Conservation (phyloP, 306 rosid genomes). For the Cicer arietinum region DNA sequence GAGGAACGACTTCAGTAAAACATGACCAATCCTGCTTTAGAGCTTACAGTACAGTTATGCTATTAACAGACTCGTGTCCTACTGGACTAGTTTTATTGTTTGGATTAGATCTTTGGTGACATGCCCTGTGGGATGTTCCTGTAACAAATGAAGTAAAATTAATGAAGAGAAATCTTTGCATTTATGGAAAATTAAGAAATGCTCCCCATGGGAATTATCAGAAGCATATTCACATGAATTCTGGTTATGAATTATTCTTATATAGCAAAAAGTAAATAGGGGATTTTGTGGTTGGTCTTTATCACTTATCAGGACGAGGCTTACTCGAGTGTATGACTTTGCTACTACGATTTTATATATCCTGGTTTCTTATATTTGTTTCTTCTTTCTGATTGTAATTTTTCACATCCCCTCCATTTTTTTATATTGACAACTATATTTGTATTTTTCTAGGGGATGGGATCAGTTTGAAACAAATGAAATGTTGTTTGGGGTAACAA, state of each 20-base stretch:
- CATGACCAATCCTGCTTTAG: neutral
- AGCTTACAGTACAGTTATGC: neutral
- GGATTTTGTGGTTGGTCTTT: slow-evolving; percentile 34
- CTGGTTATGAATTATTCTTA: slow-evolving; percentile 25
- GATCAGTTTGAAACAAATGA: slow-evolving; percentile 91
- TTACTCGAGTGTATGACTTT: slow-evolving; percentile 19
- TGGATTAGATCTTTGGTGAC: slow-evolving; percentile 17
- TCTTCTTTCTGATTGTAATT: slow-evolving; percentile 27
- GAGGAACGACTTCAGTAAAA: neutral
- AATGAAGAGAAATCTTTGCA: slow-evolving; percentile 12
- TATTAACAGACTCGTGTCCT: neutral
- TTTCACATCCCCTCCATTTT: slow-evolving; percentile 7
- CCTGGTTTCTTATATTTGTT: slow-evolving; percentile 4
- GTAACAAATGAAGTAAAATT: neutral
- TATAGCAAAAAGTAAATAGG: slow-evolving; percentile 21
- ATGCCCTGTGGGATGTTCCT: slow-evolving; percentile 16
- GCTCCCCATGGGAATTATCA: neutral
- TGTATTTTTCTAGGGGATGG: slow-evolving; percentile 70
- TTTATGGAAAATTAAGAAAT: slow-evolving; percentile 35
- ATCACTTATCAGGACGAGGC: slow-evolving; percentile 14
- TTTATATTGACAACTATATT: neutral
- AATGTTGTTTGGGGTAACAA: slow-evolving; percentile 86
- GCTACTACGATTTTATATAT: slow-evolving; percentile 12
- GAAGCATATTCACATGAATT: slow-evolving; percentile 4
- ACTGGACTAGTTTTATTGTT: slow-evolving; percentile 14